Conservation (phyloP, 768 basidiomycete genomes). For the Hortiboletus flavorubellus region DNA sequence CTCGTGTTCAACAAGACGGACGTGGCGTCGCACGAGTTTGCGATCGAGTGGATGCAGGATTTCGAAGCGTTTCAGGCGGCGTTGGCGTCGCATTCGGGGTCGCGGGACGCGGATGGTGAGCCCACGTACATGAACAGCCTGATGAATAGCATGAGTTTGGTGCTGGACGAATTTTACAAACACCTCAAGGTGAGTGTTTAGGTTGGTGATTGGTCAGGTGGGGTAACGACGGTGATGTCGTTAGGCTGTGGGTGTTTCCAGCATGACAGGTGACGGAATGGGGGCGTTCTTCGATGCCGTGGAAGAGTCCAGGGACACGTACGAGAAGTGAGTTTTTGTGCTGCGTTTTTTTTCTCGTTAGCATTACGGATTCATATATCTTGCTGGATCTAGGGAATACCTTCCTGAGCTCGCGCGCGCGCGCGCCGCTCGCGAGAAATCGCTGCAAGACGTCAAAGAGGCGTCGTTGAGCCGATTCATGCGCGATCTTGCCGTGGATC, state of each 20-base stretch:
- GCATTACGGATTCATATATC: constrained; percentile 3
- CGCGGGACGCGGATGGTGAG: constrained; percentile 78
- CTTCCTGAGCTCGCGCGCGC: constrained; percentile 83
- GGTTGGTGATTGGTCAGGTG: neutral
- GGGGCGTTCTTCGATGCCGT: constrained; percentile 91
- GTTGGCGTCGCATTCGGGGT: constrained; percentile 64
- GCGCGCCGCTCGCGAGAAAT: constrained; percentile 57
- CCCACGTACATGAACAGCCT: constrained; percentile 97
- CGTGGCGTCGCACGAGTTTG: constrained; percentile 85
- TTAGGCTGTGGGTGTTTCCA: constrained; percentile 93
- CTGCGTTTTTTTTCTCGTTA: neutral
- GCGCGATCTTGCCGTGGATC: constrained; percentile 77
- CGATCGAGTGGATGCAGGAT: constrained; percentile 97
- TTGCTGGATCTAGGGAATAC: constrained; percentile 65
- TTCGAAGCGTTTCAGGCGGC: constrained; percentile 95
- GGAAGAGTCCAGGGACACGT: constrained; percentile 82
- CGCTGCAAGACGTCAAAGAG: constrained; percentile 61
- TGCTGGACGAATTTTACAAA: constrained; percentile 97
- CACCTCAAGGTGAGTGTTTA: constrained; percentile 69
- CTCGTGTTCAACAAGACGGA: constrained; percentile 99
- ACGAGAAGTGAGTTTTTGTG: constrained; percentile 63
- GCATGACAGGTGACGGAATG: constrained; percentile 93
- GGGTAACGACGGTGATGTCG: neutral
- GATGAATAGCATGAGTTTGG: constrained; percentile 99
- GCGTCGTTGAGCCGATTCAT: constrained; percentile 77